These are phyloP conservation scores for Onygena corvina DNA, from an alignment of 2,329 filamentous ascomycete genomes.

Conservation along the genomic window DNA sequence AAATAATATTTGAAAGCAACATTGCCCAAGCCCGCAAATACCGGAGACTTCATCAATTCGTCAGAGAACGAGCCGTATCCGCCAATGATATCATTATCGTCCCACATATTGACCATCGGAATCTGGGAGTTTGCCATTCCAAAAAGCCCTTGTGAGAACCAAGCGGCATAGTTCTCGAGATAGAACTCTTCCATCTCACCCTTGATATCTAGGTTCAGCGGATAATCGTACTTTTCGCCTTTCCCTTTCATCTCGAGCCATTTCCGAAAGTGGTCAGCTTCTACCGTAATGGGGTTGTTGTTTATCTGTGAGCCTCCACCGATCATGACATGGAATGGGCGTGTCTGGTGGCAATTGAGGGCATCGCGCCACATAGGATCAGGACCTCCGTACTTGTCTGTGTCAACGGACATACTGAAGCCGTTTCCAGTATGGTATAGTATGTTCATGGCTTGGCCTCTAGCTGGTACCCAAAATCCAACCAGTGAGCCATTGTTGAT, in stretches of 20 bases:
- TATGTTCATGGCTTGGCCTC: constrained; percentile 83
- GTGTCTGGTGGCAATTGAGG: constrained; percentile 77
- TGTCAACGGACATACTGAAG: constrained; percentile 68
- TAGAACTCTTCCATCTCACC: constrained; percentile 82
- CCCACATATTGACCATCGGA: constrained; percentile 96
- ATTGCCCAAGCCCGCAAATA: constrained; percentile 79
- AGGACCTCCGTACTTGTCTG: constrained; percentile 73
- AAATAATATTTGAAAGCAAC: constrained; percentile 98
- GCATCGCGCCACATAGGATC: constrained; percentile 97
- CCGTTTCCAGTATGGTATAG: constrained; percentile 99
- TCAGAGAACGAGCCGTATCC: constrained; percentile 90
- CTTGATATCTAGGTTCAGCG: constrained; percentile 72
- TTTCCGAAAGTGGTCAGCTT: constrained; percentile 64
- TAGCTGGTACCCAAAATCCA: constrained; percentile 87
- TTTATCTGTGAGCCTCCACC: constrained; percentile 96
- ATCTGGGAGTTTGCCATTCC: constrained; percentile 88
- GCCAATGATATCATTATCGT: constrained; percentile 86
- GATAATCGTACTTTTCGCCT: constrained; percentile 62
- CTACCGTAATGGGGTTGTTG: constrained; percentile 69
- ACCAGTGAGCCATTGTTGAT: constrained; percentile 84
- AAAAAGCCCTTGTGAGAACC: constrained; percentile 94
- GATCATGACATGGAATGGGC: constrained; percentile 95
- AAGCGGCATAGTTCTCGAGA: constrained; percentile 75
- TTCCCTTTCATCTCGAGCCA: constrained; percentile 77
- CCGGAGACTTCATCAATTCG: constrained; percentile 77